Conservation (phyloP, 139 green algal genomes). For the Tetradesmus lagerheimii region DNA sequence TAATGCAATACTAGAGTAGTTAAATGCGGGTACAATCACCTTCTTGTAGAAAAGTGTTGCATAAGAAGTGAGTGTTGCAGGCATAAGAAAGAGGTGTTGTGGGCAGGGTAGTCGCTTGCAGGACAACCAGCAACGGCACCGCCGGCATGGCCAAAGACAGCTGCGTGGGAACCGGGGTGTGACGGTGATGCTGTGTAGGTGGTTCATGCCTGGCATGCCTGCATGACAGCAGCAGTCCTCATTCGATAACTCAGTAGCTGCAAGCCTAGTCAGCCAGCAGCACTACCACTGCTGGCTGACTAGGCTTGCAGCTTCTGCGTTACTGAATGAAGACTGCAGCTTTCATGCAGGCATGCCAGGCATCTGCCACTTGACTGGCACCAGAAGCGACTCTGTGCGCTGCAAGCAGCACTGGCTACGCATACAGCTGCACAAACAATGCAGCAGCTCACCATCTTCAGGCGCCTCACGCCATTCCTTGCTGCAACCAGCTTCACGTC, state of each 20-base stretch:
- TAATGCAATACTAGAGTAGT: no score
- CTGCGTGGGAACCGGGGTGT: no score
- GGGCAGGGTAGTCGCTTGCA: neutral
- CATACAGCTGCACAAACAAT: no score
- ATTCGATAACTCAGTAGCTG: no score
- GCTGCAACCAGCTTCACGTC: conserved; percentile 76
- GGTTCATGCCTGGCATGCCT: no score
- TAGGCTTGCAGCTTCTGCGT: neutral
- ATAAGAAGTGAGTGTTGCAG: neutral
- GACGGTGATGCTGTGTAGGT: no score
- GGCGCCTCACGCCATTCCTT: conserved; percentile 84
- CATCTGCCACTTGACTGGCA: no score
- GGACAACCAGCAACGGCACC: neutral
- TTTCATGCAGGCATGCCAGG: neutral
- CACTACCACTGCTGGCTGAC: neutral
- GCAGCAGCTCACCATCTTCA: conserved; percentile 73
- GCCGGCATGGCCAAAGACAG: no score
- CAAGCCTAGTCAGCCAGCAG: no score
- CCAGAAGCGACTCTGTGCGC: neutral
- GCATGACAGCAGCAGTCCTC: no score
- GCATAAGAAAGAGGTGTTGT: neutral
- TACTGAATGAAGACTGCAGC: neutral
- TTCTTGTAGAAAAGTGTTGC: no score
- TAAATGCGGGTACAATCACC: no score
- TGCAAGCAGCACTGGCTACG: neutral